Base-by-base conservation (phyloP, 2,329 filamentous ascomycete species). In the Botrytis fragariae region DNA sequence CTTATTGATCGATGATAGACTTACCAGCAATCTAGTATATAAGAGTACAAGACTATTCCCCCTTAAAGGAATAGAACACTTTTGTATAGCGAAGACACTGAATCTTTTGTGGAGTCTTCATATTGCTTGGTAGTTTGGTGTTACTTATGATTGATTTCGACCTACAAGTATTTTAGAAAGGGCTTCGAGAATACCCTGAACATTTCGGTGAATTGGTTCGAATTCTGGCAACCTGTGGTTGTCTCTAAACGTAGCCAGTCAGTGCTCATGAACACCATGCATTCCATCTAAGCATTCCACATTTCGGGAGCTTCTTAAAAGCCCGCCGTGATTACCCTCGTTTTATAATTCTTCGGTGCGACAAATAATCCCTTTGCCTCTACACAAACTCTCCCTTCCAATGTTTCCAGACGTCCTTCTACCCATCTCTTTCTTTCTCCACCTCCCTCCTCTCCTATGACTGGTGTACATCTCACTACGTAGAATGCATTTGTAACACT, bases 401-500 rank as follows among this genome's bases (percentile, higher is more conserved):
- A 75, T 29, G 83, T 87, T 82, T 90, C 87, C 22, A 92, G 78
- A 35, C 83, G 84, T 5, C 85, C 88, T 57, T 82, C 81, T 61
- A 87, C 88, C 83, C 87, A 90, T 71, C 84, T 80, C 44, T 73
- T 71, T 48, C 67, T 71, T 44, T 71, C 72, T 16, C 65, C 44
- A 9, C 44, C 65, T 25, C 67, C 72, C 22, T 64, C 81, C 3
- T 81, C 81, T 73, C 77, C 79, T 72, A 78, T 77, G 72, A 86
- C 81, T 61, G 86, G 86, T 69, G 83, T 80, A 20, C 86, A 84
- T 72, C 86, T 84, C 10, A 94, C 82, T 45, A 91, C 84, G 81
- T 93, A 93, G 80, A 92, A 92, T 57, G 85, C 83, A 71, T 87
- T 86, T 57, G 88, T 87, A 51, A 85, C 81, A 12, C 90, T 89